Evolutionary conservation across 2,329 filamentous ascomycete species (phyloP), one percentile per base, ranked within the genome.

Genomic region (Iodosphaeria phyllophila): DNA sequence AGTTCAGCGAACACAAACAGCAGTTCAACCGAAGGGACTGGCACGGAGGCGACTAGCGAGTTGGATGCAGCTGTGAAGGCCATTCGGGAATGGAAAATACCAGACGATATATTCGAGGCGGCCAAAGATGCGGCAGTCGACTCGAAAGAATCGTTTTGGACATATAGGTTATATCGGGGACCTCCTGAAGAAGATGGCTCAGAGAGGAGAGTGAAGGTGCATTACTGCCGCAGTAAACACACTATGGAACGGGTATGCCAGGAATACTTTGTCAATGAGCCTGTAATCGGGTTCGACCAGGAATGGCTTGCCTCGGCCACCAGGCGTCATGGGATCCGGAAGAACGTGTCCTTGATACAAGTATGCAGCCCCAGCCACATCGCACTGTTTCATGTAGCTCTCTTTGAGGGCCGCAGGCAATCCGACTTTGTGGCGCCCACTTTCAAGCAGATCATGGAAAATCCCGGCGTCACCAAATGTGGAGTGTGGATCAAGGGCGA

Each of bases 221-320:
- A 86, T 41, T 92, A 92, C 46, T 92, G 82, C 54, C 69, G 54
- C 24, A 74, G 57, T 28, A 63, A 60, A 22, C 54, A 67, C 18
- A 66, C 64, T 3, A 74, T 76, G 11, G 80, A 93, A 43, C 49
- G 54, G 5, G 61, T 77, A 6, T 57, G 68, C 30, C 54, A 65
- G 11, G 47, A 64, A 29, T 59, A 74, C 29, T 92, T 93, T 36
- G 41, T 71, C 19, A 35, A 61, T 14, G 69, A 89, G 39, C 56
- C 66, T 19, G 49, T 91, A 3, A 44, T 93, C n/a, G 84, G 84
- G 0, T 82, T 93, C 32, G 84, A 93, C 40, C 60, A 93, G 32
- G 86, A 93, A 51, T 93, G 86, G 84, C 59, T 68, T 26, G 34
- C 55, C 2, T 52, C 61, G 5, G 58, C 67, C 1, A 51, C 42